These are phyloP conservation scores for Trichoderma atrobrunneum DNA, from an alignment of 2,329 filamentous ascomycete genomes.

Conservation along the genomic window DNA sequence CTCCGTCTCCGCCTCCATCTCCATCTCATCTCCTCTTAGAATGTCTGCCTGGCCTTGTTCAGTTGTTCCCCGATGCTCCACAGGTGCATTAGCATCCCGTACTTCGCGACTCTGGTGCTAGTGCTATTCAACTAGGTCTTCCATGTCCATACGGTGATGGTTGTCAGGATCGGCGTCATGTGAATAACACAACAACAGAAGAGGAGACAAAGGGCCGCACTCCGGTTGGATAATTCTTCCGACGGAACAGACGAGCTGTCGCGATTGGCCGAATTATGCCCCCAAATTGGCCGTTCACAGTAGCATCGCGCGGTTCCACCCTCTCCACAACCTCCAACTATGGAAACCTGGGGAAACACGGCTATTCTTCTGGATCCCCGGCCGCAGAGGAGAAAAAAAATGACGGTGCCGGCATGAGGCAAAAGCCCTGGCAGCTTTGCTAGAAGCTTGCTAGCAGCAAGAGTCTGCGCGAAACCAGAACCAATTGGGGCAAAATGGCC, in stretches of 20 bases:
- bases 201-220: not conserved
- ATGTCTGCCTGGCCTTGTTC: not conserved
- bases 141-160: not conserved
- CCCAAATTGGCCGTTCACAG: not conserved
- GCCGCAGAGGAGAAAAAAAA: not conserved
- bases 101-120: not conserved
- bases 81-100: not conserved
- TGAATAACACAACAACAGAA: not conserved
- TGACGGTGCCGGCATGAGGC: constrained; percentile 2
- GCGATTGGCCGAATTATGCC: not conserved
- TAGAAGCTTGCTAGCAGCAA: not conserved
- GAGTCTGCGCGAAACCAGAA: not conserved
- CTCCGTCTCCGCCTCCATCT: not conserved
- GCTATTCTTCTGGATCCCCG: not conserved
- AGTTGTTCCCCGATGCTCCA: not conserved
- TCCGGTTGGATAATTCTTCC: constrained; percentile 12
- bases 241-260: not conserved
- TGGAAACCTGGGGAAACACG: constrained; percentile 12
- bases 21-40: not conserved
- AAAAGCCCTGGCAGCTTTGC: not conserved
- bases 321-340: not conserved
- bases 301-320: not conserved
- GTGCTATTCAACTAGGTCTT: not conserved
- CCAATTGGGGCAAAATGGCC: not conserved
- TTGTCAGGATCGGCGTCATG: not conserved